These are phyloP conservation scores for Pichia sp. DNA, from an alignment of 1,139 yeast genomes.

Conservation along the genomic window DNA sequence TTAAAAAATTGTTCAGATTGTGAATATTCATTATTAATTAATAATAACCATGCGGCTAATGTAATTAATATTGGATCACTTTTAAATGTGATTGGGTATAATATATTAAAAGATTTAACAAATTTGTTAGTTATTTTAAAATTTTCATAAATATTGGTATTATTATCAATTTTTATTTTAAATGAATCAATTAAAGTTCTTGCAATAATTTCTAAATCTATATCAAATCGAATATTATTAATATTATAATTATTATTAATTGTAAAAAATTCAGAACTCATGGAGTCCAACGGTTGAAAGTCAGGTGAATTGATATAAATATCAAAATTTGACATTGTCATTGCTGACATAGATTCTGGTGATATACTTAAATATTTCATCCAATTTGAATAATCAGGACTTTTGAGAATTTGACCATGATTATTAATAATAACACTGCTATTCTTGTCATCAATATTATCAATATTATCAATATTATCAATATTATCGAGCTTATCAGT, in stretches of 20 bases:
- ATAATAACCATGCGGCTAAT: conserved; percentile 17
- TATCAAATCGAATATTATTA: not conserved
- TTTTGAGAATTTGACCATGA: not conserved
- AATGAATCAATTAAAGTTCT: conserved; percentile 6
- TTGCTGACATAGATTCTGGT: too few relatives aligned
- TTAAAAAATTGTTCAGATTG: conserved; percentile 10
- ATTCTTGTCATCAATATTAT: too few relatives aligned
- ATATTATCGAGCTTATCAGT: too few relatives aligned
- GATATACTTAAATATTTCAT: not conserved
- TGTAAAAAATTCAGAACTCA: not conserved
- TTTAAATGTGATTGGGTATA: conserved; percentile 30
- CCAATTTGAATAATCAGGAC: not conserved
- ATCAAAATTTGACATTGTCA: too few relatives aligned
- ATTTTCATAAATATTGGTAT: not conserved
- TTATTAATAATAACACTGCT: too few relatives aligned
- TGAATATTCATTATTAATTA: conserved; percentile 2
- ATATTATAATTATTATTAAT: too few relatives aligned
- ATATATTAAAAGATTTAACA: conserved; percentile 27
- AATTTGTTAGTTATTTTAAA: conserved; percentile 14
- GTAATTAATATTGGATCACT: conserved; percentile 28
- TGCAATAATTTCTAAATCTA: conserved; percentile 3
- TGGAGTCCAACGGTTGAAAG: not conserved
- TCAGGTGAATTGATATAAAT: not conserved
- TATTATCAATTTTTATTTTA: too few relatives aligned
- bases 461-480: too few relatives aligned